Evolutionary conservation across 2,329 filamentous ascomycete species (phyloP).

Genomic region (Beauveria pseudobassiana): DNA sequence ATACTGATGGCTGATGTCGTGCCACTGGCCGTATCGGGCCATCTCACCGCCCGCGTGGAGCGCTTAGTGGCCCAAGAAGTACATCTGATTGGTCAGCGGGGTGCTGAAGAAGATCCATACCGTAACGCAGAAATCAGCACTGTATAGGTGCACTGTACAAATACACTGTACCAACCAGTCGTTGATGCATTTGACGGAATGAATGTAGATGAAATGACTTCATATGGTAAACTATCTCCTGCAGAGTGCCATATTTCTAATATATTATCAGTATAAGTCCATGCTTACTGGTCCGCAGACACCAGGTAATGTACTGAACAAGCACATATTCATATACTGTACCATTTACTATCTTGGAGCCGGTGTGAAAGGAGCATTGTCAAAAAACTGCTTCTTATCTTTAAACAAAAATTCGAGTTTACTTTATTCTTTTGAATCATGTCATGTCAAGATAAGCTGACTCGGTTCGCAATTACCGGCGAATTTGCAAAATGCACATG

Average conservation of each 20-base stretch:
- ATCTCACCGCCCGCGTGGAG: constrained; percentile 13
- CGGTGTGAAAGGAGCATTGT: too few relatives aligned
- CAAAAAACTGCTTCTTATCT: too few relatives aligned
- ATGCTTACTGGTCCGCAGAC: neutral
- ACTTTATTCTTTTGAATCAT: too few relatives aligned
- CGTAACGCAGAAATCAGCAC: neutral
- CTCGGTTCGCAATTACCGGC: too few relatives aligned
- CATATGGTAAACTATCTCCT: too few relatives aligned
- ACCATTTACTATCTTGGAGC: too few relatives aligned
- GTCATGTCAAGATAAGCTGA: too few relatives aligned
- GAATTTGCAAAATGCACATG: neutral
- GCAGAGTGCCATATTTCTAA: too few relatives aligned
- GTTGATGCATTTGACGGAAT: neutral
- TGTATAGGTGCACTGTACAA: neutral
- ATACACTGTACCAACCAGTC: too few relatives aligned
- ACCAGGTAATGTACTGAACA: neutral
- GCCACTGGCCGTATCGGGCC: constrained; percentile 9
- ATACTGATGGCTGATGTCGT: constrained; percentile 1
- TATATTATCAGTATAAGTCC: too few relatives aligned
- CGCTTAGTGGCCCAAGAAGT: neutral
- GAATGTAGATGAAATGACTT: neutral
- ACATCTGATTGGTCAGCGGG: constrained; percentile 9
- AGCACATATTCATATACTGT: too few relatives aligned
- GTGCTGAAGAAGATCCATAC: neutral
- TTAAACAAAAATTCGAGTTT: too few relatives aligned